Conservation (phyloP, 2,329 filamentous ascomycete species). For the Cryphonectria radicalis region DNA sequence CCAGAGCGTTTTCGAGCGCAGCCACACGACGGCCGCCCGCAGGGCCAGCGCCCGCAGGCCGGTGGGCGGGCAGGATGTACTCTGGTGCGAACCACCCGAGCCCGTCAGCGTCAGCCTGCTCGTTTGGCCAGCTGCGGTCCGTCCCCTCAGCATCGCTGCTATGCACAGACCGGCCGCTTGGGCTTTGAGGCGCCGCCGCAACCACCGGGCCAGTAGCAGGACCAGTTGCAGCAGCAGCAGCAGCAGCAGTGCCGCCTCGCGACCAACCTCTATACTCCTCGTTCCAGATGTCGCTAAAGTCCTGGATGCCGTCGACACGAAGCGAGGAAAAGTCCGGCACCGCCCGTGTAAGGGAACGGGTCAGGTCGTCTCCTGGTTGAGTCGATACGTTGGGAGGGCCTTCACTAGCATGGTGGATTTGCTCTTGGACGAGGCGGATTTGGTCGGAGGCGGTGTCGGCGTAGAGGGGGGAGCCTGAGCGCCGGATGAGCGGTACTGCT, state of each 20-base stretch:
- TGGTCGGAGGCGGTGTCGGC: neutral
- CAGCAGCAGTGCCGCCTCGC: neutral
- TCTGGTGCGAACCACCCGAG: conserved; percentile 4
- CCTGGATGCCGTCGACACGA: neutral
- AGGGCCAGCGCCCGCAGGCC: neutral
- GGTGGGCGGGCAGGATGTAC: conserved; percentile 3
- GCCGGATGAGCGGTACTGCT: neutral
- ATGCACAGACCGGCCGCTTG: neutral
- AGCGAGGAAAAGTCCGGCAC: neutral
- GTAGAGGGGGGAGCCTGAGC: neutral
- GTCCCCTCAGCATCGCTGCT: neutral
- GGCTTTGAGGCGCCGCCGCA: neutral
- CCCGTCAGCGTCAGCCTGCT: neutral
- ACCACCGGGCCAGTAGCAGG: neutral
- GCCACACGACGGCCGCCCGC: neutral
- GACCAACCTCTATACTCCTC: too few relatives aligned
- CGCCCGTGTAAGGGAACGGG: neutral
- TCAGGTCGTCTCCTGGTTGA: neutral
- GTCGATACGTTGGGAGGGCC: neutral
- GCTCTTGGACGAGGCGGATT: neutral
- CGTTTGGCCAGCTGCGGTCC: neutral
- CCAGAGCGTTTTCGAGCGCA: neutral
- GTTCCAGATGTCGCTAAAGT: neutral
- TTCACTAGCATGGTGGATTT: neutral
- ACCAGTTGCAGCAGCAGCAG: neutral